These are phyloP conservation scores for Lecanosticta acicola DNA, from an alignment of 2,329 filamentous ascomycete species.

Conservation along the genomic window DNA sequence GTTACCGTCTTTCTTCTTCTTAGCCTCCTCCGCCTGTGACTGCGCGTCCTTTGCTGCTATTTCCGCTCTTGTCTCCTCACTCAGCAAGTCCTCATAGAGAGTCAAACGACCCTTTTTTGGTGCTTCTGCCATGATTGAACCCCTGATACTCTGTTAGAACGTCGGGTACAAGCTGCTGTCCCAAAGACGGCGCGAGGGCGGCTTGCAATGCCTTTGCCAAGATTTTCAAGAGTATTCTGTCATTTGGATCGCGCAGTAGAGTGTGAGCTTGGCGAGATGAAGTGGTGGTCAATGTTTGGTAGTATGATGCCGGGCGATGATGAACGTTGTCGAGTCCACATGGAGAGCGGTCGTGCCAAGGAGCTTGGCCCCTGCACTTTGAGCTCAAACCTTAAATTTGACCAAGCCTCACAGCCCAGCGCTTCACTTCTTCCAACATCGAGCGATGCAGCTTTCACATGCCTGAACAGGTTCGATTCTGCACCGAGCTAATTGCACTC, in stretches of 20 bases:
- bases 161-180: background rate
- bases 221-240: too few species aligned
- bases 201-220: background rate
- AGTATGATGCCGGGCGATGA: background rate
- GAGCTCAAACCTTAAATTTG: too few species aligned
- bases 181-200: background rate
- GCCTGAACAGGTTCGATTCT: too few species aligned
- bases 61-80: constrained; percentile 56
- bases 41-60: constrained; percentile 49
- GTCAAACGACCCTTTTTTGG: constrained; percentile 26
- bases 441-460: too few species aligned
- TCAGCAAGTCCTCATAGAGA: constrained; percentile 73
- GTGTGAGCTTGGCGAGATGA: background rate
- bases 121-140: constrained; percentile 19
- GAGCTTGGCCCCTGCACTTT: too few species aligned
- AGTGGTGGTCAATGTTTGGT: background rate
- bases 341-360: too few species aligned
- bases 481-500: too few species aligned
- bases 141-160: background rate
- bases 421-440: too few species aligned
- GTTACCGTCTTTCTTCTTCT: constrained; percentile 59
- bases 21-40: constrained; percentile 45
- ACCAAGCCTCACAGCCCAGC: too few species aligned
- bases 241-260: background rate
- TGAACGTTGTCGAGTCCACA: too few species aligned